Base-by-base conservation (phyloP, 2,329 filamentous ascomycete genomes). In the Aspergillus fumigatiaffinis region DNA sequence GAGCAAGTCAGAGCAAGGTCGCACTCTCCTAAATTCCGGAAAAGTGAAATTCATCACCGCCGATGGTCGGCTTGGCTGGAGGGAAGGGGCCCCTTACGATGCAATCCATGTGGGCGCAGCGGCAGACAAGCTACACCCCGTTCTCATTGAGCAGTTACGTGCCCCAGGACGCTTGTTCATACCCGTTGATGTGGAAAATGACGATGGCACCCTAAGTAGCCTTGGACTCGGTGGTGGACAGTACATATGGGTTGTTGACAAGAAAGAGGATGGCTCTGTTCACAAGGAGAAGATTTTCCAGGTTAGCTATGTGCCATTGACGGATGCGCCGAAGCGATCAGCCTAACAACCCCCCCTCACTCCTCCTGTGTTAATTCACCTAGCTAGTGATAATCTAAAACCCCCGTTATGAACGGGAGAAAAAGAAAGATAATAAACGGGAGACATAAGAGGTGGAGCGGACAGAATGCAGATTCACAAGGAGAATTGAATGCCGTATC, bases 101-200 rank as follows among this genome's bases (percentile, higher is more conserved):
- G 92, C 90, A 2, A 97, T 99, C 58, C 94, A 97, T 71, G 94
- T 97, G 2, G 94, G 94, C 0, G 94, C 94, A 0, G 90, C 91
- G 7, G 93, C 93, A 0, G 82, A 77, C 25, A 83, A 86, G 68
- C 76, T 96, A 54, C 92, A 96, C 71, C 70, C 83, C 20, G 82
- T 84, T 58, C 75, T 97, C 63, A 76, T 96, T 49, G 83, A 87
- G 29, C 94, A 97, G 77, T 77, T 99, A 63, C 86, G 85, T 61
- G 77, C 83, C 2, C 93, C 93, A 0, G 94, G 94, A 0, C 81
- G 87, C 77, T 71, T 88, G 66, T 88, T 88, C 69, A 85, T 88
- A n/a, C 85, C 85, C 0, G 83, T 88, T 3, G 82, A 82, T 46
- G 70, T 76, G 8, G 78, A 79, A 28, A 69, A 71, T 1, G 68